Base-by-base conservation (phyloP, 805 yeast genomes). In the Crinitomyces ghanaensis region DNA sequence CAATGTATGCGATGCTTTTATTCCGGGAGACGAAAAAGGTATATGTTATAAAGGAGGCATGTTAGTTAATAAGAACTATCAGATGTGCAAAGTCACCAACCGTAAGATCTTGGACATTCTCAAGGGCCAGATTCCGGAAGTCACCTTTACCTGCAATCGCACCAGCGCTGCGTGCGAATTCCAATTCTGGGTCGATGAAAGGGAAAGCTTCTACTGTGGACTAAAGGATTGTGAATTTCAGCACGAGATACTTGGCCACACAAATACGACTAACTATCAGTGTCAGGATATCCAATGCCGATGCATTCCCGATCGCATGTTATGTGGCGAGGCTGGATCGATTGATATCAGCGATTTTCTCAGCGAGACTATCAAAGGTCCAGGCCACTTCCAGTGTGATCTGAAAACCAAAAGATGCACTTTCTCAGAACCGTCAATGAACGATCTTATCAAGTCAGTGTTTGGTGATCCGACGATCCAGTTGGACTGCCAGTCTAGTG, bases 351-450 rank as follows among this genome's bases (percentile, higher is more conserved):
- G 93, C 1, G 97, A 88, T 36, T 91, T 93, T 55, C 65, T 91
- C 39, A 74, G 85, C 2, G 91, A 86, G 51, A 81, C 94, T 4
- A 85, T 91, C 40, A 63, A 62, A 24, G 98, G 98, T 2, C 98
- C 98, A 0, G 98, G 95, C 20, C 86, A 80, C 41, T 85, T 91
- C 49, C 60, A 73, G 3, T 91, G 98, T 59, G 82, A 84, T 53
- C 54, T 81, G 15, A 54, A 59, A 4, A 53, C 68, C 11, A 70
- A 65, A 26, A 57, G 64, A 29, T 91, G 98, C 60, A 65, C 65
- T 30, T 91, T 91, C 49, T 77, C 88, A 2, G 98, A 91, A 52
- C 97, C 98, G 28, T 77, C 91, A 35, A 88, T 91, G 96, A 82
- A 91, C 58, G 93, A 82, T 43, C 66, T 91, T 49, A 91, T 91